Base-by-base conservation (phyloP, 176 grass and related monocot genomes). In the Cenchrus fungigraminus region DNA sequence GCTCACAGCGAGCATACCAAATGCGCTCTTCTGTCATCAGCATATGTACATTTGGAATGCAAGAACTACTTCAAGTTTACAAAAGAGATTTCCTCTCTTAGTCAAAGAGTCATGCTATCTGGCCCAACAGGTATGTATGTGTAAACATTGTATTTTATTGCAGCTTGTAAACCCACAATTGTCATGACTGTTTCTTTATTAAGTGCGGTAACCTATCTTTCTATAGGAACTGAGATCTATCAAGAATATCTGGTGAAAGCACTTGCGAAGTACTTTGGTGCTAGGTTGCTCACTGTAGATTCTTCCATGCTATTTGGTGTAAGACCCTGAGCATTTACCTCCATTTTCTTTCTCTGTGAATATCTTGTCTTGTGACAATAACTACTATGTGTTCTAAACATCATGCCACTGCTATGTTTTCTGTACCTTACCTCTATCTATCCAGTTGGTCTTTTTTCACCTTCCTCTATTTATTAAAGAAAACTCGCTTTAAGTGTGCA, bases 171-270 rank as follows among this genome's bases (percentile, higher is more conserved):
- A 60, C 62, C 47, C 63, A 3, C 31, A 87, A 58, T 47, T 62
- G 73, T 65, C 43, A 9, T 15, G 74, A 37, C 10, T 50, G 55
- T 55, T 76, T 83, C 68, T 58, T 50, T 64, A 49, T 52, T 68
- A 85, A 89, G 40, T 40, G 3, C 1, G 0, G 14, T 68, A 52
- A 75, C 25, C 25, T 75, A 82, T 83, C 47, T 83, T 28, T 97
- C 43, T 88, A 47, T 79, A 98, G 97, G 97, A 87, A 90, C 91
- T 91, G 97, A 98, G 53, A 98, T 96, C 76, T 98, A 92, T 87
- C 93, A 96, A 91, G 93, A 98, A 64, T 94, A 91, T 85, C 83
- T 98, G 75, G 90, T 95, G 76, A 98, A 94, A 82, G 93, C 93
- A 79, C 93, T 98, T 78, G 88, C 91, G 79, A 94, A 98, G 69